Base-by-base conservation (phyloP, 2,329 filamentous ascomycete genomes). In the Cercospora sojina region DNA sequence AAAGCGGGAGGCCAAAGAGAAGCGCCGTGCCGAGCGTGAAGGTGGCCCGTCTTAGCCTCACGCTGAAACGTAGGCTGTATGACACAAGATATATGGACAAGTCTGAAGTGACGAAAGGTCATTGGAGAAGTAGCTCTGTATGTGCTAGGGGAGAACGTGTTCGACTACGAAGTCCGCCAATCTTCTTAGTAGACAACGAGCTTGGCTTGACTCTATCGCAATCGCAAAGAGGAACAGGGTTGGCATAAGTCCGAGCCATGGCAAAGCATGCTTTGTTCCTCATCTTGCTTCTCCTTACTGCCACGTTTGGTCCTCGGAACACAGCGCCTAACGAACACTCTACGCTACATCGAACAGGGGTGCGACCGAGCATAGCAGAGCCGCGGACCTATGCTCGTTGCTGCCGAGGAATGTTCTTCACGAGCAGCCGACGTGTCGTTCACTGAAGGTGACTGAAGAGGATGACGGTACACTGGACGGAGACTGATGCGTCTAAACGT, bases 1-100 rank as follows among this genome's bases (percentile, higher is more conserved):
- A 66, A 78, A 77, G 70, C 73, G 74, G 67, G 76, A 78, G 65
- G 73, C 73, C 43, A 76, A 72, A 64, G 77, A 77, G 61, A 73
- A 69, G 68, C 74, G 72, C 65, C 70, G 72, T 29, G 60, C 64
- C 16, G 51, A 56, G 29, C 51, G 51, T 18, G 51, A 56, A 27
- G 51, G 10, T 29, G 20, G 20, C 20, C 43, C 10, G 5, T 49
- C 43, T 3, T 49, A 49, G 43, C 43, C 9, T 49, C 20, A 49
- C 20, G 43, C 20, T 49, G 43, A 13, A 23, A 2, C 20, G 43
- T 5, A 49, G 18, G 43, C 43, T 23, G 10, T 23, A 25, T 25
- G 20, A 4, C 12, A 49, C 20, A 13, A 23, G 20, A 23, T 3
- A 23, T 3, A 49, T 20, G 43, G 20, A 23, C 10, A 23, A 23